Percentiles rank a stretch among this genome's conserved stretches.
Conservation (phyloP, 2,329 filamentous ascomycete species). For the Phyllachora maydis region DNA sequence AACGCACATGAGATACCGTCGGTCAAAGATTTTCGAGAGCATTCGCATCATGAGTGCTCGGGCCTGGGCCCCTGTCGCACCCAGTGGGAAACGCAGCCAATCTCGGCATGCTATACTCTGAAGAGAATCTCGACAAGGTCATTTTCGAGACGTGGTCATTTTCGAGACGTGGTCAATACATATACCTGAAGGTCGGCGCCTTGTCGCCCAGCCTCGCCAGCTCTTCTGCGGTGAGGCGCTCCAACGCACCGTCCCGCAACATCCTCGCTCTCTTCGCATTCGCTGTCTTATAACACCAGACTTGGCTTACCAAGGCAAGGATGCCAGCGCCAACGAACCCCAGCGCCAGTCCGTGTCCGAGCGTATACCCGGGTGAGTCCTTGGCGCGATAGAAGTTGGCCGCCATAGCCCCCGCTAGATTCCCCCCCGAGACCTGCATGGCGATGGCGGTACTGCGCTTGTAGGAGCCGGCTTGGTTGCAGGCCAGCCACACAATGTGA, state of each 20-base stretch:
- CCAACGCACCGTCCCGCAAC: conserved; percentile 20
- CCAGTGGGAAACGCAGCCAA: no score
- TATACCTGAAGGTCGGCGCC: conserved; percentile 42
- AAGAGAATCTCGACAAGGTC: no score
- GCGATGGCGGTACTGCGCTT: conserved; percentile 49
- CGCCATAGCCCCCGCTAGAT: conserved; percentile 38
- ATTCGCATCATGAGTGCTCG: no score
- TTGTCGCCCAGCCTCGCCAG: conserved; percentile 37
- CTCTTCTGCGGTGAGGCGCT: conserved; percentile 21
- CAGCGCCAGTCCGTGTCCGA: conserved; percentile 47
- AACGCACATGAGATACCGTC: no score
- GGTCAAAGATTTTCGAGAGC: no score
- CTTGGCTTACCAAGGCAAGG: conserved; percentile 18
- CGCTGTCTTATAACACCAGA: conserved; percentile 30
- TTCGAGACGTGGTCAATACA: conserved; percentile 23
- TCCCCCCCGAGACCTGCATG: conserved; percentile 40
- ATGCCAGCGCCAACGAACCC: conserved; percentile 24
- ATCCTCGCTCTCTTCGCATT: conserved; percentile 35
- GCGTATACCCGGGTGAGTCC: conserved; percentile 38
- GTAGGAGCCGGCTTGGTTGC: conserved; percentile 48
- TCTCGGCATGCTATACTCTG: no score
- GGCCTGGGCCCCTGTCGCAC: no score
- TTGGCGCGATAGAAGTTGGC: conserved; percentile 46
- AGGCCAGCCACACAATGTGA: conserved; percentile 58
- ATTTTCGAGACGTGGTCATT: no score